Evolutionary conservation across 306 rosid genomes (phyloP), one percentile per base, ranked within the genome.

Genomic region (Acacia acuminata): DNA sequence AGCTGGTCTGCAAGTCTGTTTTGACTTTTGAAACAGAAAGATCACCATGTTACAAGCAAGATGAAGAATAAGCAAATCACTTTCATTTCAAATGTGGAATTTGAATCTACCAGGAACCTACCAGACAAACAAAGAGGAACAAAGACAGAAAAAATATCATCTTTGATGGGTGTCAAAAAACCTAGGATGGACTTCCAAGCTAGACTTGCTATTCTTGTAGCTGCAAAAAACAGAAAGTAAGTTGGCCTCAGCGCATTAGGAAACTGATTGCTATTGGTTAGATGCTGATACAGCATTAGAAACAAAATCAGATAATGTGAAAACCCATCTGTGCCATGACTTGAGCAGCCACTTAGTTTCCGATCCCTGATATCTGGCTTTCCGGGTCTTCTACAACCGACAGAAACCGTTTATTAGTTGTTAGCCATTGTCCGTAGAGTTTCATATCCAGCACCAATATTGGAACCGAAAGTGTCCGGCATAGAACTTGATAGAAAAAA

Each of bases 161-260:
- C 89, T 88, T 88, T 53, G 93, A 86, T 70, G 81, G 64, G 84
- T 85, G 43, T 77, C 81, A 73, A 85, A 88, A 71, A 58, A 66
- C 85, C 86, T 16, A 82, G 38, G 55, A 91, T 86, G 48, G 91
- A 83, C 76, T 84, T 86, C 91, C 89, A 86, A 40, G 93, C 84
- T n/a, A 91, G 30, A 78, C 90, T 85, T 63, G 91, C 93, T 79
- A 86, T 27, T 87, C 95, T 86, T 66, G 92, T 89, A 55, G 88
- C 88, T 9, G 86, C 95, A 25, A 89, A 82, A 81, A 77, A 88
- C 85, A 88, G 83, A 67, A 88, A 88, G 74, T 81, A 91, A 51
- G 89, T 76, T 11, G 91, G 91, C 69, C 88, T 80, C 40, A 77
- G 61, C 67, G 42, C 78, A 16, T 51, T 81, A 4, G 90, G 89